phyloP scores from a whole-genome alignment of 257 asterid species.

The Solanum etuberosum region DNA sequence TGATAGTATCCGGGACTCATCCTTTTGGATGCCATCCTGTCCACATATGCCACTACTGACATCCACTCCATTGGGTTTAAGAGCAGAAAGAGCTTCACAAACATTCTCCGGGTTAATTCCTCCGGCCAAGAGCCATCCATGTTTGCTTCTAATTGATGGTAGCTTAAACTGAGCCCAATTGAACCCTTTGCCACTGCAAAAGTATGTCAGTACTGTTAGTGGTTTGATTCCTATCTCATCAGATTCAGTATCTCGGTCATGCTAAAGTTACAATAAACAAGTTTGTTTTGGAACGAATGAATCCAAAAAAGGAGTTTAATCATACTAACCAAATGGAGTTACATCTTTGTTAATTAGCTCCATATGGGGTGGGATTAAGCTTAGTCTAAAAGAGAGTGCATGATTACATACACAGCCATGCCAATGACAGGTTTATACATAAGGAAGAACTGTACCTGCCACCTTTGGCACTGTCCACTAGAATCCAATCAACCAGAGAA shows the following conservation, averaged over 20 bases:
- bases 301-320: not conserved
- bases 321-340: not conserved
- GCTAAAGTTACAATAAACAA: not conserved
- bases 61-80: slow-evolving; percentile 75
- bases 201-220: not conserved
- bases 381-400: not conserved
- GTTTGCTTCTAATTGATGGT: slow-evolving; percentile 60
- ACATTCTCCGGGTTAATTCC: slow-evolving; percentile 76
- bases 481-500: slow-evolving; percentile 83
- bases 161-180: slow-evolving; percentile 70
- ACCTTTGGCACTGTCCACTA: slow-evolving; percentile 87
- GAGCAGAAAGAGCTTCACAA: slow-evolving; percentile 51
- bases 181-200: slow-evolving; percentile 81
- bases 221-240: not conserved
- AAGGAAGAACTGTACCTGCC: slow-evolving; percentile 53
- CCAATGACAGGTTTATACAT: not conserved
- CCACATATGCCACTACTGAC: slow-evolving; percentile 94
- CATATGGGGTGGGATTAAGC: not conserved
- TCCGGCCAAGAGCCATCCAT: slow-evolving; percentile 92
- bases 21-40: slow-evolving; percentile 69
- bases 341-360: not conserved
- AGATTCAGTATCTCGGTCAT: not conserved
- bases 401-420: not conserved
- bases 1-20: slow-evolving; percentile 39
- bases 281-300: not conserved